Evolutionary conservation across 2,329 filamentous ascomycete genomes (phyloP).

Genomic region (Aspergillaceae sp.): DNA sequence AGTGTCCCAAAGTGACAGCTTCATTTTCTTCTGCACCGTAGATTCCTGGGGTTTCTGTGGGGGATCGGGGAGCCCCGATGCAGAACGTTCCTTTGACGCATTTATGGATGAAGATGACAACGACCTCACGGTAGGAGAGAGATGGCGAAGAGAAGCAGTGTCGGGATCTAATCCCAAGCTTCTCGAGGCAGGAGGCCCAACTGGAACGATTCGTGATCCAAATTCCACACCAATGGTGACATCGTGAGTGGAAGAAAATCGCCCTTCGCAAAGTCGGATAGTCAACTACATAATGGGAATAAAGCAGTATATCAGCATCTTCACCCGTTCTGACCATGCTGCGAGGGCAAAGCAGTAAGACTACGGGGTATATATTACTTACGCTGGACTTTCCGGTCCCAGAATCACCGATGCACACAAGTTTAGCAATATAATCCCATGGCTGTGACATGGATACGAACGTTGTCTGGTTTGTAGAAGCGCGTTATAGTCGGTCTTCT

Average conservation of each 20-base stretch:
- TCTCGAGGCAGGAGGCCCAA: constrained; percentile 69
- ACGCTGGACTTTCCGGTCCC: constrained; percentile 86
- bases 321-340: no score
- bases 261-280: constrained; percentile 90
- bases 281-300: constrained; percentile 55
- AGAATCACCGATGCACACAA: constrained; percentile 94
- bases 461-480: not conserved
- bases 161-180: constrained; percentile 46
- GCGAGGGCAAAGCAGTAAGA: no score
- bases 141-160: constrained; percentile 2
- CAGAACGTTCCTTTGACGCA: constrained; percentile 9
- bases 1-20: constrained; percentile 89
- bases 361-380: constrained; percentile 15
- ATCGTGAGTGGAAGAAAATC: constrained; percentile 89
- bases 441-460: constrained; percentile 44
- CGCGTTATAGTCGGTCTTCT: constrained; percentile 1
- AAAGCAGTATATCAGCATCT: not conserved
- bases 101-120: constrained; percentile 5
- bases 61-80: constrained; percentile 26
- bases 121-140: constrained; percentile 5
- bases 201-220: constrained; percentile 83
- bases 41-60: constrained; percentile 28
- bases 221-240: constrained; percentile 97
- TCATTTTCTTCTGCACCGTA: constrained; percentile 66
- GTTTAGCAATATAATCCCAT: constrained; percentile 99